Evolutionary conservation across 148 eudicot genomes (phyloP).

Genomic region (Rhododendron ferrugineum): DNA sequence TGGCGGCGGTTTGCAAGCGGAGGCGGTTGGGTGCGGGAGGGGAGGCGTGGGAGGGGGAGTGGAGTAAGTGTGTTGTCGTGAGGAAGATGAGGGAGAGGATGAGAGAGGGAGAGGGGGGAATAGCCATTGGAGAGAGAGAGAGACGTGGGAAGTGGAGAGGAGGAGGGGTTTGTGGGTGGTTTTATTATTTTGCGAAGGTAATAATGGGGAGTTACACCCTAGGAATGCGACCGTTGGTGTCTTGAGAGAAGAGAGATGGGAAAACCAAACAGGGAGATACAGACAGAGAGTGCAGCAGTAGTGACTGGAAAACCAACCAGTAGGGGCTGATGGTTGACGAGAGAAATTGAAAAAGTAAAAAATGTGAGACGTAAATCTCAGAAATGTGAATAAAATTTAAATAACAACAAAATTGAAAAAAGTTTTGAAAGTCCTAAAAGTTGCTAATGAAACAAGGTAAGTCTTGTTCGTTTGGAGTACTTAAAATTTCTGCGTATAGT

Average conservation of each 20-base stretch:
- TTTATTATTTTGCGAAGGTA: background rate
- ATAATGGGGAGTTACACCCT: background rate
- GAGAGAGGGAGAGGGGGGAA: background rate
- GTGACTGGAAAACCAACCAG: too few species aligned
- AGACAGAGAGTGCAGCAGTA: background rate
- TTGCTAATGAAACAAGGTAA: too few species aligned
- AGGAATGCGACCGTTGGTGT: conserved; percentile 8
- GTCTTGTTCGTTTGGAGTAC: fast-evolving
- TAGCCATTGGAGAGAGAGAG: background rate
- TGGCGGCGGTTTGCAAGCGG: background rate
- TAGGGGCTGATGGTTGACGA: too few species aligned
- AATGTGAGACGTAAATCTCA: too few species aligned
- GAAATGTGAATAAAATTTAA: too few species aligned
- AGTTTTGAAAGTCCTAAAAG: too few species aligned
- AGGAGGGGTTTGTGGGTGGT: background rate
- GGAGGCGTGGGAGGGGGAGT: background rate
- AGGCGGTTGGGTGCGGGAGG: background rate
- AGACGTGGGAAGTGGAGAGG: background rate
- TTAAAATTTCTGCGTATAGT: too few species aligned
- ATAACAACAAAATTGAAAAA: too few species aligned
- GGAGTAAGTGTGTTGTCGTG: background rate
- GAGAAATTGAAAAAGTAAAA: too few species aligned
- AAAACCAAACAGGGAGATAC: background rate
- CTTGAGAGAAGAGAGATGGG: background rate
- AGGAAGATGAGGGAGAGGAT: conserved; percentile 8